phyloP scores from a whole-genome alignment of 495 filamentous ascomycete species.

The Aspergillus bridgeri region DNA sequence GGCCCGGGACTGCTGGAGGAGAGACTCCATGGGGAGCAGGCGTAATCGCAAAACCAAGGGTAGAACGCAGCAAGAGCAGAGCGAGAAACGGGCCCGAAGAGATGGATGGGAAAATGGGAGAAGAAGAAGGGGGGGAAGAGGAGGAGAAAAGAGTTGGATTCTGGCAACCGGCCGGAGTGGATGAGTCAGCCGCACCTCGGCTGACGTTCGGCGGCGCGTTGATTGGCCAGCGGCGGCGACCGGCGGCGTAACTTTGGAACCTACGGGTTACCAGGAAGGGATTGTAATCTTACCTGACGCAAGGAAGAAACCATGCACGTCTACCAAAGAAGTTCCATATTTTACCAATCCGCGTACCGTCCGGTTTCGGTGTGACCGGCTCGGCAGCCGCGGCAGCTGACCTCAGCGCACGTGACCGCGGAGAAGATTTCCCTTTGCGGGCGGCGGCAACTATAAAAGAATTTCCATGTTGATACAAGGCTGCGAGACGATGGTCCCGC shows the following conservation, averaged over 20 bases:
- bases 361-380: background rate
- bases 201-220: background rate
- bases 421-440: background rate
- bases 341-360: background rate
- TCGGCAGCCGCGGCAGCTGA: background rate
- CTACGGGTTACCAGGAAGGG: too few species aligned
- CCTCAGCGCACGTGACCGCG: background rate
- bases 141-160: background rate
- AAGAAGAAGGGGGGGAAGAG: background rate
- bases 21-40: constrained; percentile 69
- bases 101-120: constrained; percentile 8
- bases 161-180: background rate
- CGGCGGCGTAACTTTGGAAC: too few species aligned
- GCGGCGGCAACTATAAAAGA: background rate
- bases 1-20: constrained; percentile 87
- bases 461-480: background rate
- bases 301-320: too few species aligned
- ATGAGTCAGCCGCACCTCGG: background rate
- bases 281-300: too few species aligned
- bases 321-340: too few species aligned
- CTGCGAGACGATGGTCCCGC: background rate
- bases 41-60: constrained; percentile 3
- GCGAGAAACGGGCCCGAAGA: background rate
- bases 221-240: background rate
- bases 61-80: background rate